Conservation (phyloP, 257 asterid genomes). For the Henckelia pumila region DNA sequence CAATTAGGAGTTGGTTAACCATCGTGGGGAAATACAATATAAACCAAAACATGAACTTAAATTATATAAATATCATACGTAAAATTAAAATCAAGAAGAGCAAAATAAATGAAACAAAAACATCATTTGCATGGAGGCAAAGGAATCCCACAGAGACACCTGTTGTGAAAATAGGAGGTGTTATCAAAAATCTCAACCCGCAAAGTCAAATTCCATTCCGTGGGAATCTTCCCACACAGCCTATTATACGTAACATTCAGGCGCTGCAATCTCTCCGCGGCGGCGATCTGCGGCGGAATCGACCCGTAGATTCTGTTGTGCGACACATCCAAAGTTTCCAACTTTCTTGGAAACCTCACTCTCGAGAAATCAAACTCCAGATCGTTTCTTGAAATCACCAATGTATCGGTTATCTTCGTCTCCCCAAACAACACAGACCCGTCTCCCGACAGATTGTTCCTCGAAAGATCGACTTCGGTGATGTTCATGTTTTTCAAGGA, state of each 20-base stretch:
- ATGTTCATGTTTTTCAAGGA: slow-evolving; percentile 28
- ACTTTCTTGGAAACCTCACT: slow-evolving; percentile 28
- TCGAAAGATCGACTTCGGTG: slow-evolving; percentile 28
- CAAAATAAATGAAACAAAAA: too few species aligned
- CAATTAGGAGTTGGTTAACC: too few species aligned
- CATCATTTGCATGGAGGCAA: slow-evolving; percentile 36
- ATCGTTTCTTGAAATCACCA: slow-evolving; percentile 35
- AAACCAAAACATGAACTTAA: too few species aligned
- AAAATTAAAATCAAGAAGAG: too few species aligned
- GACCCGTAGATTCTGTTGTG: slow-evolving; percentile 44
- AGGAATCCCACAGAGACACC: slow-evolving; percentile 45
- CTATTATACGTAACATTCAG: slow-evolving; percentile 40
- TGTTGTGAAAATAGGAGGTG: slow-evolving; percentile 35
- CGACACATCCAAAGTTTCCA: slow-evolving; percentile 32
- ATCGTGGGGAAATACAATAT: too few species aligned
- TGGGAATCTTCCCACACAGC: slow-evolving; percentile 45
- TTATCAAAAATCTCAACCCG: slow-evolving; percentile 23
- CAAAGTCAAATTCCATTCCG: slow-evolving; percentile 37
- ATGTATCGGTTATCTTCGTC: slow-evolving; percentile 21
- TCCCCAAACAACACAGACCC: slow-evolving; percentile 38
- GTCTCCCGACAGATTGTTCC: slow-evolving; percentile 40
- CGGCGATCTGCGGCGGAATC: slow-evolving; percentile 32
- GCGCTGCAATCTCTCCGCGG: slow-evolving; percentile 27
- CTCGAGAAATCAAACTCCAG: slow-evolving; percentile 38
- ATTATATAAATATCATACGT: too few species aligned